phyloP scores from a whole-genome alignment of 164 flowering plant species.

The Pachysandra terminalis region DNA sequence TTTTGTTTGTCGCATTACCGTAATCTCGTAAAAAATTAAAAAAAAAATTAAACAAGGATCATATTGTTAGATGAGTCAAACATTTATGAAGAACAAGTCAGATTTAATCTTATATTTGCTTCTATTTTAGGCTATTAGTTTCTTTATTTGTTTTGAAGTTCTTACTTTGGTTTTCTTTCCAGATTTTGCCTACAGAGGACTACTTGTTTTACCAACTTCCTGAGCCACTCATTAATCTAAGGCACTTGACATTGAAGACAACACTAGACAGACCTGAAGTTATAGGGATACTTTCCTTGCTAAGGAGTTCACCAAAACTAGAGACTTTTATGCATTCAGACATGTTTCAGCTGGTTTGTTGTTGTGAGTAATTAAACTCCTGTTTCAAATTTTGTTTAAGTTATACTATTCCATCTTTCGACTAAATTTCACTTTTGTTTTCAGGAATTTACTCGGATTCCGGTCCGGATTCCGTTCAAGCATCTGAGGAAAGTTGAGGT shows the following conservation, averaged over 20 bases:
- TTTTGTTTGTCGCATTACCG: too few species aligned
- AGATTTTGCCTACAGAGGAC: not conserved
- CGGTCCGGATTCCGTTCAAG: not conserved
- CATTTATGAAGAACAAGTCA: too few species aligned
- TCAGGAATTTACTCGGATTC: not conserved
- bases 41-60: too few species aligned
- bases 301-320: not conserved
- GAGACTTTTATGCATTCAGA: not conserved
- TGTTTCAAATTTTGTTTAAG: not conserved
- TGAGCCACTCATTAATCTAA: not conserved
- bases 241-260: slow-evolving; percentile 4
- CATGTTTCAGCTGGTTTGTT: not conserved
- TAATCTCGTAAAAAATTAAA: too few species aligned
- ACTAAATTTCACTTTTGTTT: not conserved
- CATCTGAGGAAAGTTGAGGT: not conserved
- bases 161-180: too few species aligned
- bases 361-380: not conserved
- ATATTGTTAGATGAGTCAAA: too few species aligned
- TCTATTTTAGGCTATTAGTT: too few species aligned
- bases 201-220: not conserved
- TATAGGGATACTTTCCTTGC: not conserved
- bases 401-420: not conserved
- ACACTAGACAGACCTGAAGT: not conserved
- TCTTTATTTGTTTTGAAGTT: too few species aligned
- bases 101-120: too few species aligned